phyloP scores from a whole-genome alignment of 2,329 filamentous ascomycete genomes.

The Calonectria montana region DNA sequence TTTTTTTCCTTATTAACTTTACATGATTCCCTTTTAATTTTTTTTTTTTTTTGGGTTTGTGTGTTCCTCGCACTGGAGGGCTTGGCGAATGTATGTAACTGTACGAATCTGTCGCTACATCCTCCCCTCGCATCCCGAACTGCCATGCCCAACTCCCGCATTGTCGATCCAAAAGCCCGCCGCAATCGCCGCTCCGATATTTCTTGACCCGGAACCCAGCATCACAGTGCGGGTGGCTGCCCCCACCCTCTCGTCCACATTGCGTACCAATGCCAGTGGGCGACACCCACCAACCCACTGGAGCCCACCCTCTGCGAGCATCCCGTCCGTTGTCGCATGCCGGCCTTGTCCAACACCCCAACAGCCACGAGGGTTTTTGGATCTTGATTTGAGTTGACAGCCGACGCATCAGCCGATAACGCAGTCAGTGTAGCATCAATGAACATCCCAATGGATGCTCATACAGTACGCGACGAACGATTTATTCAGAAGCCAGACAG shows the following conservation, averaged over 20 bases:
- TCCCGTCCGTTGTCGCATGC: slow-evolving; percentile 8
- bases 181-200: slow-evolving; percentile 23
- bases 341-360: slow-evolving; percentile 10
- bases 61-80: background rate
- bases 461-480: background rate
- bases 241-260: slow-evolving; percentile 12
- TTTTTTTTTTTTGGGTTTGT: background rate
- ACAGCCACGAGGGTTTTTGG: slow-evolving; percentile 19
- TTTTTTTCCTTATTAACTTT: background rate
- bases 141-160: background rate
- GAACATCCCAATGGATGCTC: slow-evolving; percentile 8
- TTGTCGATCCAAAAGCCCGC: slow-evolving; percentile 10
- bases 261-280: slow-evolving; percentile 2
- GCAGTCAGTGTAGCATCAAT: slow-evolving; percentile 3
- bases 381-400: slow-evolving; percentile 23
- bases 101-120: background rate
- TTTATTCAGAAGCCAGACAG: background rate
- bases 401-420: slow-evolving; percentile 13
- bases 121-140: slow-evolving; percentile 17
- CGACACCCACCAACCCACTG: slow-evolving; percentile 11
- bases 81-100: background rate
- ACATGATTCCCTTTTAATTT: background rate
- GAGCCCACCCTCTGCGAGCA: slow-evolving; percentile 10
- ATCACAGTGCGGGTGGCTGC: slow-evolving; percentile 17
- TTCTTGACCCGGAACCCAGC: background rate